A percentile compares a stretch with the other conserved stretches of the same genome.
These are phyloP conservation scores for Penstemon newberryi DNA, from an alignment of 257 asterid species.

Conservation along the genomic window DNA sequence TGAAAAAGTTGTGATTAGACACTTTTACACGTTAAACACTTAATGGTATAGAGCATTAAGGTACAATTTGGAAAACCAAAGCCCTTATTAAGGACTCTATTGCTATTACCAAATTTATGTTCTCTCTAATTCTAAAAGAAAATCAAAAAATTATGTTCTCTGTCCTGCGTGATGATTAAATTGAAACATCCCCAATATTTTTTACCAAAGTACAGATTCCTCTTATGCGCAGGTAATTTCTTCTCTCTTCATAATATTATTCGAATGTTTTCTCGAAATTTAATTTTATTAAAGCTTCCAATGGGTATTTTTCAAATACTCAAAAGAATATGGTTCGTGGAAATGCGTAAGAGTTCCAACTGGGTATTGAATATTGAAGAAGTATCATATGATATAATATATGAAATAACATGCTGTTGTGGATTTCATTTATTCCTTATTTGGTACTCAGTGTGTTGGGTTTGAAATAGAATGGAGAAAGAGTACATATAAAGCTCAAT, in stretches of 20 bases:
- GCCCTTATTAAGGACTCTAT: too few species aligned
- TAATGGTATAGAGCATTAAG: too few species aligned
- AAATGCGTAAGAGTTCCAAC: not conserved
- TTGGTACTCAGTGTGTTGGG: not conserved
- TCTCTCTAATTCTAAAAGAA: too few species aligned
- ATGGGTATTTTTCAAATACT: not conserved
- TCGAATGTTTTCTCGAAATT: not conserved
- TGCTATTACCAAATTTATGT: too few species aligned
- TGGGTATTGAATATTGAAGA: not conserved
- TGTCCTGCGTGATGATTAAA: too few species aligned
- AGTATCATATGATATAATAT: not conserved
- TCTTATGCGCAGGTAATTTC: conserved; percentile 9
- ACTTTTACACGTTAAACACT: too few species aligned
- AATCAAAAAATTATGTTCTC: too few species aligned
- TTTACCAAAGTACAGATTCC: not conserved
- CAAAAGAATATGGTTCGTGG: not conserved
- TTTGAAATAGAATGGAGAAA: not conserved
- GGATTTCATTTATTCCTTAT: not conserved
- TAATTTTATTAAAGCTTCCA: not conserved
- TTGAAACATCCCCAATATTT: too few species aligned
- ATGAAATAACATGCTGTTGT: not conserved
- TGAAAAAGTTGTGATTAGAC: too few species aligned
- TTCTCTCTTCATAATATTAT: not conserved
- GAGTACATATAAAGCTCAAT: conserved; percentile 1
- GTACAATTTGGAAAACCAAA: too few species aligned